Conservation (phyloP, 2,329 filamentous ascomycete species). For the Xylaria sp. region DNA sequence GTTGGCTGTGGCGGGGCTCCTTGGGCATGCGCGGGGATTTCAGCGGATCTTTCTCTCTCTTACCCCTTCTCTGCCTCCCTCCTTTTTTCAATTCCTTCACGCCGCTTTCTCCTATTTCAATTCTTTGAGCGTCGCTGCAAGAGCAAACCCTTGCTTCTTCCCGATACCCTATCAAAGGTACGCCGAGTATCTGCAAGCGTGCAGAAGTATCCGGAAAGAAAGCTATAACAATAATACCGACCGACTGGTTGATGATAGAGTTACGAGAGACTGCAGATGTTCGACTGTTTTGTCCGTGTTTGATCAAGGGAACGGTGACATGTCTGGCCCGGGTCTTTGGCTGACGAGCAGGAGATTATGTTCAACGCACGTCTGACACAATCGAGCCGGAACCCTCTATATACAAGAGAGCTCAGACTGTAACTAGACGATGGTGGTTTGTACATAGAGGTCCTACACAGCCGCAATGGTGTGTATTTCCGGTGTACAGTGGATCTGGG, state of each 20-base stretch:
- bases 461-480: conserved; percentile 10
- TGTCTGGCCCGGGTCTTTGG: conserved; percentile 20
- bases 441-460: conserved; percentile 16
- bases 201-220: conserved; percentile 4
- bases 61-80: not conserved
- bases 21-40: conserved; percentile 17
- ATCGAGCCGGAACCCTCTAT: conserved; percentile 13
- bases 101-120: not conserved
- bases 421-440: conserved; percentile 6
- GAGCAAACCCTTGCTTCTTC: not conserved
- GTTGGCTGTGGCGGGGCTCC: conserved; percentile 34
- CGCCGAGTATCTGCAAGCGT: not conserved
- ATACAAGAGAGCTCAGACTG: not conserved
- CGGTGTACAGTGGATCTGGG: conserved; percentile 6
- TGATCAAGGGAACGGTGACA: conserved; percentile 20
- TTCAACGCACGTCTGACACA: conserved; percentile 28
- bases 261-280: conserved; percentile 9
- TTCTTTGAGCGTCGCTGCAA: not conserved
- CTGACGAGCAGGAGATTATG: conserved; percentile 18
- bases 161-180: not conserved
- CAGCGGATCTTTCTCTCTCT: conserved; percentile 21
- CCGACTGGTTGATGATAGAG: not conserved
- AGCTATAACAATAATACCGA: not conserved
- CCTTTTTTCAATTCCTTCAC: not conserved
- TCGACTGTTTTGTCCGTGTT: conserved; percentile 22